Base-by-base conservation (phyloP, 2,329 filamentous ascomycete species). In the Aspergillus oerlinghausenensis region DNA sequence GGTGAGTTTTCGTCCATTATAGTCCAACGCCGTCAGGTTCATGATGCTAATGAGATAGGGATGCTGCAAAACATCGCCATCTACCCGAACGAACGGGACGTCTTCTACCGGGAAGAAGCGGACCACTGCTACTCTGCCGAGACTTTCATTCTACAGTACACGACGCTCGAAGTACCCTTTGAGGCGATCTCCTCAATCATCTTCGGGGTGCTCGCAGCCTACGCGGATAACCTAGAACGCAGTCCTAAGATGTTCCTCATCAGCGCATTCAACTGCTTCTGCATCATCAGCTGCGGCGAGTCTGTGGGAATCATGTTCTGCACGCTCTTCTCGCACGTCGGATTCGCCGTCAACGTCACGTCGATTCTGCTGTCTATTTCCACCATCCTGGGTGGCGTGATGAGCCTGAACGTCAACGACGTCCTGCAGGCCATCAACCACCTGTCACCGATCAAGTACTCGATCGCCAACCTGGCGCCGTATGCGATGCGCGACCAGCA, bases 31-130 rank as follows among this genome's bases (percentile, higher is more conserved):
- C 9, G 23, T 42, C 8, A 32, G 38, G 14, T 38, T 40, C 43
- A 32, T 21, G 21, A 55, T 40, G 14, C 51, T 53, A 50, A 56
- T 42, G 38, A n/a, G 14, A 19, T 50, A 83, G 88, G 88, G 28
- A 90, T 92, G 88, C 79, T 92, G 11, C 88, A 92, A 70, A 91
- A 91, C 65, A 86, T 91, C 3, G 87, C 88, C 3, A 80, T 89
- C 7, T 91, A 91, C 66, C 88, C 88, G 0, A 77, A 77, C 43
- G 88, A 91, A 67, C 80, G 87, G 3, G 87, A 90, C 55, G 88
- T 91, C 0, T 92, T 91, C 69, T 90, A 91, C 67, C 82, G 86
- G 62, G 89, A 92, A 73, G 83, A 89, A 63, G 87, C 87, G 58
- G 89, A 92, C 69, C 82, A 83, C 6, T 85, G 88, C 2, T 92